Evolutionary conservation across 192 early-diverging fungal genomes (phyloP).

Genomic region (Mortierella alpina): DNA sequence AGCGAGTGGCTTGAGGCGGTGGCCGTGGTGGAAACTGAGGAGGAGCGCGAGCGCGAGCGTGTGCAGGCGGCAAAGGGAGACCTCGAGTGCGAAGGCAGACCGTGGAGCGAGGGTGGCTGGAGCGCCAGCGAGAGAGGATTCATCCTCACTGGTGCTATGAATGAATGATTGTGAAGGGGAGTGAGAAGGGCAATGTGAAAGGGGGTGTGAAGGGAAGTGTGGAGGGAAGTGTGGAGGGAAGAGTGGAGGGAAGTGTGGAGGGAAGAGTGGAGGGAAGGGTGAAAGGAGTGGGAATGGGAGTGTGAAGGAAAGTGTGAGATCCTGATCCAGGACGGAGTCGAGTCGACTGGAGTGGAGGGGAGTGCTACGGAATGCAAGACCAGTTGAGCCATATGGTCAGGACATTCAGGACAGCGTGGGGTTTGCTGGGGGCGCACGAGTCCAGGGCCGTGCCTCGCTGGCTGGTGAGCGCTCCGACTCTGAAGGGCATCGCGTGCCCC

Average conservation of each 20-base stretch:
- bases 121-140: background rate
- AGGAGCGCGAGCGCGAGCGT: background rate
- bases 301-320: constrained; percentile 1
- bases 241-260: background rate
- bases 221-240: background rate
- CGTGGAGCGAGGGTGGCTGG: constrained; percentile 6
- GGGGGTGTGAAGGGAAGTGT: background rate
- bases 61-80: background rate
- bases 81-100: constrained; percentile 1
- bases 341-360: no score
- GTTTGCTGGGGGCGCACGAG: no score
- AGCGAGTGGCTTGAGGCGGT: background rate
- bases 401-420: no score
- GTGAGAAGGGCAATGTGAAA: background rate
- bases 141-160: background rate
- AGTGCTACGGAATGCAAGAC: no score
- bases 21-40: background rate
- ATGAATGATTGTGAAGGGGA: no score
- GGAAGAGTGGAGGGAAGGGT: background rate
- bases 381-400: no score
- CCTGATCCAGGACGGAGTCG: background rate
- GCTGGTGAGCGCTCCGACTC: no score
- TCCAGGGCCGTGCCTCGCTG: no score
- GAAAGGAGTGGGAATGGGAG: no score
- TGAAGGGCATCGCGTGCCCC: no score